Percentiles rank a stretch among this genome's conserved stretches.
These are phyloP conservation scores for Apiospora malaysiana DNA, from an alignment of 2,329 filamentous ascomycete genomes.

Conservation along the genomic window DNA sequence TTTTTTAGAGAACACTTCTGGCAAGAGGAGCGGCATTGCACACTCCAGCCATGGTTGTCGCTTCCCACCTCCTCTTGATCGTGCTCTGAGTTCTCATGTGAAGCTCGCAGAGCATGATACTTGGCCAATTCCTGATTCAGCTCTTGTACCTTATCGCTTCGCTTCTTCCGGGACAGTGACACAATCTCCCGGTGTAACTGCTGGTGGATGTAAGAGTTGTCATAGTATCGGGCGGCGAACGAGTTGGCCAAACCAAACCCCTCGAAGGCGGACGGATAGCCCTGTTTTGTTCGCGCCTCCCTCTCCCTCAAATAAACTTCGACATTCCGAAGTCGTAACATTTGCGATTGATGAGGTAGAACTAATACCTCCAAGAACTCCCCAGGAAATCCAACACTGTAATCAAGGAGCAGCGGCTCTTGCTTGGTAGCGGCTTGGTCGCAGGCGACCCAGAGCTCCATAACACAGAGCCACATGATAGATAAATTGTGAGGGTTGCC, in stretches of 20 bases:
- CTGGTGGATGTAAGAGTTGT: slow-evolving; percentile 15
- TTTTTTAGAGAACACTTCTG: not conserved
- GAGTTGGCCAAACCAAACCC: slow-evolving; percentile 16
- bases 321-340: slow-evolving; percentile 11
- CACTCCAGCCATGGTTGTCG: not conserved
- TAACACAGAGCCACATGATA: not conserved
- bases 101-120: slow-evolving; percentile 1
- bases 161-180: not conserved
- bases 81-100: not conserved
- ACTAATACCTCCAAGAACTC: slow-evolving; percentile 18
- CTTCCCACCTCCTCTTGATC: not conserved
- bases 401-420: slow-evolving; percentile 14
- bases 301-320: slow-evolving; percentile 12
- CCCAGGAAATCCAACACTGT: slow-evolving; percentile 13
- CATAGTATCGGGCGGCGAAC: slow-evolving; percentile 22
- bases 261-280: slow-evolving; percentile 21
- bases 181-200: slow-evolving; percentile 17
- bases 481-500: slow-evolving; percentile 1
- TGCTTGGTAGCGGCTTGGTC: not conserved
- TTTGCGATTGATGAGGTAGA: slow-evolving; percentile 3
- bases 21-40: not conserved
- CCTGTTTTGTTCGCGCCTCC: not conserved
- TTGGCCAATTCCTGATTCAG: not conserved
- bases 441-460: slow-evolving; percentile 15
- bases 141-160: slow-evolving; percentile 14